Base-by-base conservation (phyloP, 441 rosid species). In the Biscutella laevigata region DNA sequence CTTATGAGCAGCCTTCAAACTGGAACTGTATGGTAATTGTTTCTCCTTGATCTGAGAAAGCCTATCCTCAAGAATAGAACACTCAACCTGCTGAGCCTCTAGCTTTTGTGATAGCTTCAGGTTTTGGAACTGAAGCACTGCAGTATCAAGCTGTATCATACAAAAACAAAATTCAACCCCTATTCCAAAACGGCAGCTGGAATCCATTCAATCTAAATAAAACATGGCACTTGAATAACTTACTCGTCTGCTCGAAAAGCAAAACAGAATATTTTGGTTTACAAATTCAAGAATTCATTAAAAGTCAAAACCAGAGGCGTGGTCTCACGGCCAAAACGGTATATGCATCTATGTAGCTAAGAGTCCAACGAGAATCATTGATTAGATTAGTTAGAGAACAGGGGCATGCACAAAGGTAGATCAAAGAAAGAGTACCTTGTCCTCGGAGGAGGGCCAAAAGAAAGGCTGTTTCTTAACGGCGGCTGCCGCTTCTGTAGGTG, bases 41-140 rank as follows among this genome's bases (percentile, higher is more conserved):
- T 78, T 80, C 61, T 71, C 86, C 74, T 65, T 77, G 69, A 81
- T 70, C 39, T 56, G 76, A 47, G 73, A 59, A 54, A 77, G 72
- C 61, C 61, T 81, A 56, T 71, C 81, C 70, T 81, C 89, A 53
- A 87, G 77, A 17, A 71, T 77, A 61, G 72, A 72, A 62, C 67
- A 71, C 71, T 89, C 97, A 13, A 82, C 67, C 76, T 87, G 89
- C 69, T 84, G 95, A 46, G 80, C 77, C 72, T 89, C 99, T 68
- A 89, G 53, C 59, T 82, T 87, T 62, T 89, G 89, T 22, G 77
- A 61, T 43, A 94, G 84, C 88, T 94, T 83, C 42, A 83, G 86
- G 67, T 94, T 94, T 71, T 89, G 88, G 68, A 67, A 86, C 67
- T 84, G 95, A 72, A 89, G 80, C 52, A 94, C 96, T 17, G 80